A percentile compares a stretch with the other conserved stretches of the same genome.
Conservation (phyloP, 1,139 yeast genomes). For the Fermentozyma sake region DNA sequence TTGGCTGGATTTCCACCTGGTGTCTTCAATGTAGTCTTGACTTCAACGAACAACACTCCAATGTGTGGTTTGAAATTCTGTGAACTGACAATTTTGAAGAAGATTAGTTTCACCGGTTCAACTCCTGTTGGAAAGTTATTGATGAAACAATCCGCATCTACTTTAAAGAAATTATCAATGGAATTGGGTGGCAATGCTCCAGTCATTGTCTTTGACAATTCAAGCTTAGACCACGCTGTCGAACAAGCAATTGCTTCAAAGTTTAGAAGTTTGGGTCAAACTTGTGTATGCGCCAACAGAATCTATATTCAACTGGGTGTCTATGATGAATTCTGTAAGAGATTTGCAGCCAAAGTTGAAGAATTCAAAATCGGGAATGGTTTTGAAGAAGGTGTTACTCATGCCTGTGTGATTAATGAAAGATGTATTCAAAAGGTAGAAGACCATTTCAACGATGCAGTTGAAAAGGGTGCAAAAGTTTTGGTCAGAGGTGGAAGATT, state of each 20-base stretch:
- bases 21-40: slow-evolving; percentile 36
- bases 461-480: slow-evolving; percentile 64
- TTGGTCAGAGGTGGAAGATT: slow-evolving; percentile 62
- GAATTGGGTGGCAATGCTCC: slow-evolving; percentile 97
- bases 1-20: slow-evolving; percentile 46
- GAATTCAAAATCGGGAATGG: slow-evolving; percentile 71
- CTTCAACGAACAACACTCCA: slow-evolving; percentile 35
- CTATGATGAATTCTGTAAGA: slow-evolving; percentile 54
- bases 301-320: slow-evolving; percentile 60
- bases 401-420: slow-evolving; percentile 77
- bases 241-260: slow-evolving; percentile 54
- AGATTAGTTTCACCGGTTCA: slow-evolving; percentile 88
- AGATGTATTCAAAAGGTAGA: slow-evolving; percentile 66
- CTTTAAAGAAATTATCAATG: slow-evolving; percentile 78
- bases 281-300: slow-evolving; percentile 80
- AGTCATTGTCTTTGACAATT: slow-evolving; percentile 80
- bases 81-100: slow-evolving; percentile 62
- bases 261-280: slow-evolving; percentile 75
- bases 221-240: slow-evolving; percentile 73
- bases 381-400: slow-evolving; percentile 58
- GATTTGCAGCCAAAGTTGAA: slow-evolving; percentile 49
- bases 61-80: slow-evolving; percentile 38
- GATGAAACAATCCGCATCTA: slow-evolving; percentile 71
- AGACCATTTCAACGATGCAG: slow-evolving; percentile 70
- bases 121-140: slow-evolving; percentile 77